These are phyloP conservation scores for Xylariaceae sp. DNA, from an alignment of 2,329 filamentous ascomycete species.

Conservation along the genomic window DNA sequence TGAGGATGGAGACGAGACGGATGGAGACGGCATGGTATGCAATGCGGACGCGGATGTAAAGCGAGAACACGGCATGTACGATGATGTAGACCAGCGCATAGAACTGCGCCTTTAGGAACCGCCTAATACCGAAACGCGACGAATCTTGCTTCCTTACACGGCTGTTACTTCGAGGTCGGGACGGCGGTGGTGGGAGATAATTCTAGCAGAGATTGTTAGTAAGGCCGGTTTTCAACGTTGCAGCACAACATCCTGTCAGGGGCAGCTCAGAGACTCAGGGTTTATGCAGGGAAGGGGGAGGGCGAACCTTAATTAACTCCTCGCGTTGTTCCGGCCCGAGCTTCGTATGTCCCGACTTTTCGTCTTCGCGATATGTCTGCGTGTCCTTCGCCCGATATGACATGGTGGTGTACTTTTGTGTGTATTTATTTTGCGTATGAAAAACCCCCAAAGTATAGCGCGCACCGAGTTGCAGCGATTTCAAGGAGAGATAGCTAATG, in stretches of 20 bases:
- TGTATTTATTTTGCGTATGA: too few species aligned
- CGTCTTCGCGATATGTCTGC: slow-evolving; percentile 41
- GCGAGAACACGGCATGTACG: slow-evolving; percentile 76
- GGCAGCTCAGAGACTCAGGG: neutral
- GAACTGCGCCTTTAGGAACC: slow-evolving; percentile 57
- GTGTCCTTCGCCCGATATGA: slow-evolving; percentile 34
- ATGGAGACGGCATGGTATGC: slow-evolving; percentile 74
- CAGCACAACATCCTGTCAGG: neutral
- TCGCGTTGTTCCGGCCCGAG: slow-evolving; percentile 38
- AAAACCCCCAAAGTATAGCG: too few species aligned
- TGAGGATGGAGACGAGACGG: slow-evolving; percentile 72
- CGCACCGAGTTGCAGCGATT: neutral
- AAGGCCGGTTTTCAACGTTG: neutral
- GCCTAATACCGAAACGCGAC: slow-evolving; percentile 52
- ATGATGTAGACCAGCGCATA: slow-evolving; percentile 62
- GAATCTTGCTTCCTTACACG: slow-evolving; percentile 29
- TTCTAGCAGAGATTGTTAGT: slow-evolving; percentile 19
- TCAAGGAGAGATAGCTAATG: neutral
- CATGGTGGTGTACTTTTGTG: slow-evolving; percentile 34
- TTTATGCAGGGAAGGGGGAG: neutral
- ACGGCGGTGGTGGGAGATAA: slow-evolving; percentile 25
- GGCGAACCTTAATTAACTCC: slow-evolving; percentile 39
- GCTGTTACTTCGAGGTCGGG: slow-evolving; percentile 24
- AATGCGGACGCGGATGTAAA: slow-evolving; percentile 79
- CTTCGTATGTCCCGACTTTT: slow-evolving; percentile 26